These are phyloP conservation scores for Xylaria sp. DNA, from an alignment of 2,329 filamentous ascomycete genomes.

Conservation along the genomic window DNA sequence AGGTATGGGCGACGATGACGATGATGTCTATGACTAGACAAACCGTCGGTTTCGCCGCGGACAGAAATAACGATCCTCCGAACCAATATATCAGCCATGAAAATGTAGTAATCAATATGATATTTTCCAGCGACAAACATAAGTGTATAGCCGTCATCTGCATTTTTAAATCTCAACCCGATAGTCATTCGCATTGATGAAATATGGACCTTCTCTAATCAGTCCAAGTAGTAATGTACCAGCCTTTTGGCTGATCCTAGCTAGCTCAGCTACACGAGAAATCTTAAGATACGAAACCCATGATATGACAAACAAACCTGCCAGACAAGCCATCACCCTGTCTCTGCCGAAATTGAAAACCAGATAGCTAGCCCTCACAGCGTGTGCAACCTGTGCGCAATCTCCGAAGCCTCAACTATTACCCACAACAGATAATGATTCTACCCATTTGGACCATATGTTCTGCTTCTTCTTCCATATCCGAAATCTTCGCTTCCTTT, in stretches of 20 bases:
- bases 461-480: background rate
- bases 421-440: background rate
- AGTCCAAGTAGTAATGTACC: background rate
- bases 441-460: background rate
- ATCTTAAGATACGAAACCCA: background rate
- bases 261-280: constrained; percentile 6
- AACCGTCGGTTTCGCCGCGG: background rate
- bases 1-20: constrained; percentile 63
- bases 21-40: constrained; percentile 64
- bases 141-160: background rate
- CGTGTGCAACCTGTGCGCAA: constrained; percentile 10
- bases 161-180: background rate
- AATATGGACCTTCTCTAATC: background rate
- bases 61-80: background rate
- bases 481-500: background rate
- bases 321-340: background rate
- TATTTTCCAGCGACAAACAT: background rate
- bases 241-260: background rate
- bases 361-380: constrained; percentile 16
- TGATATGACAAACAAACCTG: constrained; percentile 13
- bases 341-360: constrained; percentile 16
- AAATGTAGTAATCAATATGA: constrained; percentile 8
- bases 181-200: background rate
- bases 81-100: background rate
- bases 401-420: background rate